Base-by-base conservation (phyloP, 2,329 filamentous ascomycete genomes). In the Fusarium decemcellulare region DNA sequence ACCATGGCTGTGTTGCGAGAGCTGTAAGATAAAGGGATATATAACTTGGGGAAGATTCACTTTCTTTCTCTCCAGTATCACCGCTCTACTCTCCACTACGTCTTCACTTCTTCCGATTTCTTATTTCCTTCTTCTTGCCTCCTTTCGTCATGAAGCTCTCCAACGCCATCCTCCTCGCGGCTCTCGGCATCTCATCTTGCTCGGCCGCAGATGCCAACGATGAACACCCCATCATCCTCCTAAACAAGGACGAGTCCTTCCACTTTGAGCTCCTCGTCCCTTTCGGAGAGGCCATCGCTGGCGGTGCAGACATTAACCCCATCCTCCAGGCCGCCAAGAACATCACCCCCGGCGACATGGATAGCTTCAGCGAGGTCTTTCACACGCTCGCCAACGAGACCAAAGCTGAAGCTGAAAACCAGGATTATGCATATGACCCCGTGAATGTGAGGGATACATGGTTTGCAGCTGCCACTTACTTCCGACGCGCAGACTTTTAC, bases 401-500 rank as follows among this genome's bases (percentile, higher is more conserved):
- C 2, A 67, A 73, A n/a, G 23, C 66, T 0, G 51, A 71, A 5
- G 73, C 76, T 8, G 37, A 64, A 37, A 58, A 60, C n/a, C 68
- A 72, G 0, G 69, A 72, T 5, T 23, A 60, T 1, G 52, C 54
- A 1, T 73, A 69, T 4, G 63, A 77, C 30, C 72, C 75, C 0
- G n/a, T 76, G 30, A 76, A 74, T 9, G 75, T 71, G 14, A 64
- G 72, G 15, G 67, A 72, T 7, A 61, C 71, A 7, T 73, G 55
- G 30, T 83, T 85, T 67, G 77, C 74, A 6, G 79, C 81, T 3
- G 67, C 83, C 1, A 78, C 72, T 1, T 85, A 85, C 70, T 85
- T 79, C 67, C 80, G 83, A 23, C 56, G 71, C 0, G 79, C 84
- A 9, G 79, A 81, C 62, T 82, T 83, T 64, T 85, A 78, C 67